phyloP scores from a whole-genome alignment of 768 basidiomycete genomes.

The Trametes coccinea region DNA sequence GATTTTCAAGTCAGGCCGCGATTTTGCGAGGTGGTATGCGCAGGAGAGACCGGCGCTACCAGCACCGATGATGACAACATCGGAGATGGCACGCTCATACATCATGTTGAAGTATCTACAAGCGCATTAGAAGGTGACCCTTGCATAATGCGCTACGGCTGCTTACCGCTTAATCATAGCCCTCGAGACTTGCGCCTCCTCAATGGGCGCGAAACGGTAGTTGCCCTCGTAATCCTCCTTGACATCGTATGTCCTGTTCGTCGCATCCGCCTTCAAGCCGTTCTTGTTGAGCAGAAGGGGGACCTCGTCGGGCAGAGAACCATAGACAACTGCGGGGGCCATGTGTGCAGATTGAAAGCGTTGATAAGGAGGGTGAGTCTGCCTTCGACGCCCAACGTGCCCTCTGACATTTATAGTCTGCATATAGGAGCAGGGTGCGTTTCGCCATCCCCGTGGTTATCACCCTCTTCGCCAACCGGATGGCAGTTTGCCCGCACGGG shows the following conservation, averaged over 20 bases:
- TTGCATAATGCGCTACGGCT: not conserved
- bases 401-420: slow-evolving; percentile 9
- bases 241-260: slow-evolving; percentile 37
- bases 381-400: too few relatives aligned
- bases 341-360: slow-evolving; percentile 25
- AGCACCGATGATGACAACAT: slow-evolving; percentile 76
- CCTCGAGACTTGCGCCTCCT: slow-evolving; percentile 73
- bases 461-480: not conserved
- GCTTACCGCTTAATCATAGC: slow-evolving; percentile 72
- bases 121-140: not conserved
- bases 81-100: slow-evolving; percentile 74
- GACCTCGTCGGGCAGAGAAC: slow-evolving; percentile 26
- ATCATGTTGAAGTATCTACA: slow-evolving; percentile 69
- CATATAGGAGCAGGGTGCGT: not conserved
- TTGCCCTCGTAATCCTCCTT: slow-evolving; percentile 60
- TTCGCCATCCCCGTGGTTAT: not conserved
- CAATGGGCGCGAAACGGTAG: slow-evolving; percentile 71
- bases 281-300: slow-evolving; percentile 30
- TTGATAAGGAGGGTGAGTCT: not conserved
- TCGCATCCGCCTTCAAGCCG: slow-evolving; percentile 12
- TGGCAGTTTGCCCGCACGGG: not conserved
- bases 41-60: slow-evolving; percentile 68
- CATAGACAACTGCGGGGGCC: slow-evolving; percentile 40
- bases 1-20: slow-evolving; percentile 64
- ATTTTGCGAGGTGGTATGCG: slow-evolving; percentile 70